Evolutionary conservation across 176 grass and related monocot species (phyloP).

Genomic region (Aegilops umbellulata): DNA sequence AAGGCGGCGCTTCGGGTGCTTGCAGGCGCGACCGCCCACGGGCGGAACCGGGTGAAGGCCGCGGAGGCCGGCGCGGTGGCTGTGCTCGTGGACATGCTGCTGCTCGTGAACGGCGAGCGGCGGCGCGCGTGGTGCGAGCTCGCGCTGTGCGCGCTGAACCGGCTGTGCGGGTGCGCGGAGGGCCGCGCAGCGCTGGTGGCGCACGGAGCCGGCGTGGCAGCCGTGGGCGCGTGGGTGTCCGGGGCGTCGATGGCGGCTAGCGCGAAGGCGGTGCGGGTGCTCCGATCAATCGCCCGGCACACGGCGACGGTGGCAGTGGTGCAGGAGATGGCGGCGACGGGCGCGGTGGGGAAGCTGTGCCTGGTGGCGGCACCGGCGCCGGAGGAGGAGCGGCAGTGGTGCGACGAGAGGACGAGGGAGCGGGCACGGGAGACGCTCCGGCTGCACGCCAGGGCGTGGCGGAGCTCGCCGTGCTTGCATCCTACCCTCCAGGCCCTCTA

Average conservation of each 20-base stretch:
- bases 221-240: slow-evolving; percentile 36
- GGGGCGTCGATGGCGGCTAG: slow-evolving; percentile 43
- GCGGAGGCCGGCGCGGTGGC: slow-evolving; percentile 55
- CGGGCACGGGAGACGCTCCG: slow-evolving; percentile 53
- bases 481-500: slow-evolving; percentile 40
- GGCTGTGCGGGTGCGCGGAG: slow-evolving; percentile 71
- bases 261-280: slow-evolving; percentile 50
- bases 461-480: slow-evolving; percentile 60
- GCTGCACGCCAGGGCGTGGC: slow-evolving; percentile 59
- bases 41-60: slow-evolving; percentile 64
- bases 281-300: slow-evolving; percentile 52
- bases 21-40: slow-evolving; percentile 5
- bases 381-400: background rate
- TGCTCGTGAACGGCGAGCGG: slow-evolving; percentile 14
- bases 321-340: slow-evolving; percentile 65
- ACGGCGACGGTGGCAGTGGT: slow-evolving; percentile 45
- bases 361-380: slow-evolving; percentile 28
- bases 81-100: slow-evolving; percentile 42
- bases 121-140: slow-evolving; percentile 51
- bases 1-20: slow-evolving; percentile 63
- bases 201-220: slow-evolving; percentile 56
- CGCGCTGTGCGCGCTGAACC: slow-evolving; percentile 54
- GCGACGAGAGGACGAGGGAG: slow-evolving; percentile 46
- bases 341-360: slow-evolving; percentile 51
- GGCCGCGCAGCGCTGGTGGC: slow-evolving; percentile 60